Conservation (phyloP, 192 early-diverging fungal genomes). For the Backusella liffmaniae region DNA sequence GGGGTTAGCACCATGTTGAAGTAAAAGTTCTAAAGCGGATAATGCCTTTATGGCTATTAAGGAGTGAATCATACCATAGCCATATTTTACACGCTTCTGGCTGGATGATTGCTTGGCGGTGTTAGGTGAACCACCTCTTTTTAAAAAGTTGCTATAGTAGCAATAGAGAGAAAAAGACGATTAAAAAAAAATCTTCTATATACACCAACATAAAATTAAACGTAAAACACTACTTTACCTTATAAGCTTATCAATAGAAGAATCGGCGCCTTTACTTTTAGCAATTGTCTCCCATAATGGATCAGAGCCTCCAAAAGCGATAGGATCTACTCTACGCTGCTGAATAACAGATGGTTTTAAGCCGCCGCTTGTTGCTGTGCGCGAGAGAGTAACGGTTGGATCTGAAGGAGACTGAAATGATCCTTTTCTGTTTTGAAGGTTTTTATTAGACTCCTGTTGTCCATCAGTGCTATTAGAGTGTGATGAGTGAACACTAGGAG, state of each 20-base stretch:
- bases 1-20: constrained; percentile 38
- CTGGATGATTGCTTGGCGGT: constrained; percentile 32
- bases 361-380: background rate
- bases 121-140: constrained; percentile 37
- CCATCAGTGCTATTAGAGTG: constrained; percentile 4
- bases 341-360: constrained; percentile 10
- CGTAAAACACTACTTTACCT: constrained; percentile 16
- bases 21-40: constrained; percentile 20
- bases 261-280: constrained; percentile 33
- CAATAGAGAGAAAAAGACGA: background rate
- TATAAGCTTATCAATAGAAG: constrained; percentile 34
- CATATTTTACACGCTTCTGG: constrained; percentile 25
- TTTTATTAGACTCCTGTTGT: background rate
- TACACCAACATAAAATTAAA: background rate
- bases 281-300: constrained; percentile 36
- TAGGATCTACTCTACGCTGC: constrained; percentile 28
- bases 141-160: constrained; percentile 31
- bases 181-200: background rate
- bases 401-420: background rate
- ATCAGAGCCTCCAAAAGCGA: constrained; percentile 35
- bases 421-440: constrained; percentile 3
- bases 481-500: background rate
- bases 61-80: constrained; percentile 38
- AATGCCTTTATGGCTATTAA: constrained; percentile 27
- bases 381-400: background rate